Evolutionary conservation across 2,329 filamentous ascomycete species (phyloP), one percentile per base, ranked within the genome.

Genomic region (Fusarium pilosicola): DNA sequence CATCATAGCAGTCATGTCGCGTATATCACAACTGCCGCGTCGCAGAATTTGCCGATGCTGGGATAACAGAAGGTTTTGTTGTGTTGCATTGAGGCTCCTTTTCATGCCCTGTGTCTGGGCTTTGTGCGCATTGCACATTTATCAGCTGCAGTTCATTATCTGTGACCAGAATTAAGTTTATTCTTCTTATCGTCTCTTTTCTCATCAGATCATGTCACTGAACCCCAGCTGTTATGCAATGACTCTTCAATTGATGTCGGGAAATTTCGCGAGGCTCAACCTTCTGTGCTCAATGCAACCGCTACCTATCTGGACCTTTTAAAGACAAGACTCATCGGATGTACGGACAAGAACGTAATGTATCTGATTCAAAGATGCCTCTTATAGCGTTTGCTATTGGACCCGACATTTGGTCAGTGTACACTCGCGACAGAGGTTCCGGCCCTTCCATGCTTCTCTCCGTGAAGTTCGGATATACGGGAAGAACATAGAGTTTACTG

Each of bases 281-380:
- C 14, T 39, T 7, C 7, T n/a, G 20, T 1, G 18, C 34, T 8
- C 6, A 0, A 18, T 11, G 5, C 24, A 18, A 41, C 7, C 7
- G 11, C 2, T 4, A n/a, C 7, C 34, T 30, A 0, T 55, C 24
- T 12, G 34, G 11, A 17, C 1, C 3, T 11, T 10, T 13, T 1
- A 2, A 5, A 18, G 34, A 41, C 0, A 26, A 41, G 15, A 6
- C 15, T 18, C 4, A 18, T 30, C 26, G 34, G 51, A 41, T 3
- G 10, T 39, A 30, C 24, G 14, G 30, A 15, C 20, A 9, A 11
- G 10, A 14, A 10, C 10, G 10, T 5, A 6, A 34, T 4, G 7
- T n/a, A 18, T n/a, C 11, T 9, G 30, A 6, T 7, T 7, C 5
- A 7, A 13, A 17, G 6, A n/a, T n/a, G 22, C 20, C 6, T 22